A percentile compares a stretch with the other conserved stretches of the same genome.
Conservation (phyloP, 192 early-diverging fungal genomes). For the Entomortierella chlamydospora region DNA sequence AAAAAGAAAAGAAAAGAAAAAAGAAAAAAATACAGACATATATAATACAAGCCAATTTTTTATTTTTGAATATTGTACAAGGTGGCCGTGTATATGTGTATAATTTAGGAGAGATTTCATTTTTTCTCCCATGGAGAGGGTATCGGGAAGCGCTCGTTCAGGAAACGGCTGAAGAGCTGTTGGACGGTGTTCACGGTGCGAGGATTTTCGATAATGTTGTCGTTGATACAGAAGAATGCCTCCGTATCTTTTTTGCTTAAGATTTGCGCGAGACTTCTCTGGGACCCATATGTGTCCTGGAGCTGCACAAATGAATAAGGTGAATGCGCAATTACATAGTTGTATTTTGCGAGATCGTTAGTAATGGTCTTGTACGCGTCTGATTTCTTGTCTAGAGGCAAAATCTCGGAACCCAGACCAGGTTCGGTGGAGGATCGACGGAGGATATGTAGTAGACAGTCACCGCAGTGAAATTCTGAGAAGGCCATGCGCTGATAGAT, state of each 20-base stretch:
- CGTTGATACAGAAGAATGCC: slow-evolving; percentile 45
- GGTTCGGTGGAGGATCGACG: slow-evolving; percentile 10
- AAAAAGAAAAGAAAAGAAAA: slow-evolving; percentile 18
- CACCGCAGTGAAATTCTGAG: slow-evolving; percentile 47
- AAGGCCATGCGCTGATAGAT: slow-evolving; percentile 46
- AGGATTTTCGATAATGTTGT: slow-evolving; percentile 18
- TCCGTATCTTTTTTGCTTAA: not conserved
- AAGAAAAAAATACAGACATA: slow-evolving; percentile 17
- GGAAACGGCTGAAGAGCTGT: slow-evolving; percentile 16
- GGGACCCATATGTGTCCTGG: not conserved
- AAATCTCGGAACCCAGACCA: slow-evolving; percentile 22
- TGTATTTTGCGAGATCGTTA: slow-evolving; percentile 36
- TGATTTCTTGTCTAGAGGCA: slow-evolving; percentile 21
- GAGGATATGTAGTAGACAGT: slow-evolving; percentile 50
- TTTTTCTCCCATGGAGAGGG: slow-evolving; percentile 45
- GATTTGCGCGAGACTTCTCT: slow-evolving; percentile 2
- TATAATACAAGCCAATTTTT: too few relatives aligned
- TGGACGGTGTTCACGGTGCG: not conserved
- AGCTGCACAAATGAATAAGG: slow-evolving; percentile 28
- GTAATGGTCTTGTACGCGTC: slow-evolving; percentile 7
- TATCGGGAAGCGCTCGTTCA: slow-evolving; percentile 26
- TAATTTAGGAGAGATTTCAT: not conserved
- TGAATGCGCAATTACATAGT: slow-evolving; percentile 30
- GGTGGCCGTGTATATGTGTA: not conserved
- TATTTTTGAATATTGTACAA: slow-evolving; percentile 9